phyloP scores from a whole-genome alignment of 257 asterid genomes.

The Rehmannia glutinosa region DNA sequence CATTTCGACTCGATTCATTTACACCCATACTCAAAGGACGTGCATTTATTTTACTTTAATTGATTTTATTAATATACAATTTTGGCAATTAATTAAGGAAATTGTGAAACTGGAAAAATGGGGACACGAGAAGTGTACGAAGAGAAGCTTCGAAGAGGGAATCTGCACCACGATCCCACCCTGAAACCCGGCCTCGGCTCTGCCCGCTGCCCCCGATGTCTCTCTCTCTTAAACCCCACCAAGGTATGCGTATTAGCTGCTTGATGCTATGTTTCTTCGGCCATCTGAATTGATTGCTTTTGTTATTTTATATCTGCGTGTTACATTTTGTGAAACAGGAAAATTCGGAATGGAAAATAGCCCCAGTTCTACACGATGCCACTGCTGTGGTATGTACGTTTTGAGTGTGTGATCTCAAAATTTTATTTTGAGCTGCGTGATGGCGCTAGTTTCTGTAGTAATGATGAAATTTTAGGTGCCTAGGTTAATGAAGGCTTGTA shows the following conservation, averaged over 20 bases:
- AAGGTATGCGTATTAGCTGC: conserved; percentile 24
- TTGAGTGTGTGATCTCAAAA: neutral
- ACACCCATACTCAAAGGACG: neutral
- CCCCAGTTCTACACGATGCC: conserved; percentile 62
- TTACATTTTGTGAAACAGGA: conserved; percentile 26
- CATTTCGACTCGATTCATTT: too few relatives aligned
- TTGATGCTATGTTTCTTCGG: conserved; percentile 13
- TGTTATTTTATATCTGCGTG: neutral
- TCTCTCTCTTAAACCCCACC: conserved; percentile 51
- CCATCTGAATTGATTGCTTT: neutral
- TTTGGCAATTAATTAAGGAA: neutral
- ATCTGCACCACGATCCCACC: conserved; percentile 75
- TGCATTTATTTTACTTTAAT: neutral
- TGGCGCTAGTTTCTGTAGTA: neutral
- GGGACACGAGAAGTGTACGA: conserved; percentile 90
- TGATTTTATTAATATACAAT: neutral
- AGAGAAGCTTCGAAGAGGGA: conserved; percentile 67
- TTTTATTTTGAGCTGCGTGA: neutral
- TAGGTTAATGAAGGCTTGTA: neutral
- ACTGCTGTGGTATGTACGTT: conserved; percentile 57
- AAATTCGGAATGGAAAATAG: conserved; percentile 56
- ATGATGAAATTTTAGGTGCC: neutral
- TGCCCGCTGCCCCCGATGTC: conserved; percentile 81
- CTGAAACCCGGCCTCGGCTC: conserved; percentile 79
- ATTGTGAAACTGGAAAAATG: conserved; percentile 30